Evolutionary conservation across 345 rosid genomes (phyloP).

Genomic region (Alliaria petiolata): DNA sequence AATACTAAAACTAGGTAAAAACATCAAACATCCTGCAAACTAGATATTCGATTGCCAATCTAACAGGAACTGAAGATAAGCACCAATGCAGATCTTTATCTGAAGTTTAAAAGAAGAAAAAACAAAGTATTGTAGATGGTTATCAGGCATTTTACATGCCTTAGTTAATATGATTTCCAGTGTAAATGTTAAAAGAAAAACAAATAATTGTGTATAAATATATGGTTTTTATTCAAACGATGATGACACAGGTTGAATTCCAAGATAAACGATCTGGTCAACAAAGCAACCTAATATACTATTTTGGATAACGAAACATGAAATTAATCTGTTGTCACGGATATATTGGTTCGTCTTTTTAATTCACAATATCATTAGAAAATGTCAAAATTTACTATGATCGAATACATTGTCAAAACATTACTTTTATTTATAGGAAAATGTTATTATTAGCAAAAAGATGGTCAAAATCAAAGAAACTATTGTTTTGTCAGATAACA

Average conservation of each 20-base stretch:
- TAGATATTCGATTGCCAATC: no score
- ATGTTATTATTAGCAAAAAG: neutral
- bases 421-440: no score
- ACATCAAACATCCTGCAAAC: no score
- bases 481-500: neutral
- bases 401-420: neutral
- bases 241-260: conserved; percentile 13
- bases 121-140: neutral
- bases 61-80: no score
- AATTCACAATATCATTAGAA: neutral
- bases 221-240: neutral
- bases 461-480: neutral
- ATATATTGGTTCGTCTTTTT: neutral
- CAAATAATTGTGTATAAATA: neutral
- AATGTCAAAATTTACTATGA: neutral
- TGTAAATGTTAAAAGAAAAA: no score
- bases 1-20: no score
- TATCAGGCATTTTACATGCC: neutral
- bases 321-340: neutral
- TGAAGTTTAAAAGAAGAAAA: no score
- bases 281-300: conserved; percentile 19
- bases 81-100: no score
- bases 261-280: conserved; percentile 24
- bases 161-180: no score
- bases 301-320: neutral